These are phyloP conservation scores for Neohortaea acidophila DNA, from an alignment of 495 filamentous ascomycete species.

Conservation along the genomic window DNA sequence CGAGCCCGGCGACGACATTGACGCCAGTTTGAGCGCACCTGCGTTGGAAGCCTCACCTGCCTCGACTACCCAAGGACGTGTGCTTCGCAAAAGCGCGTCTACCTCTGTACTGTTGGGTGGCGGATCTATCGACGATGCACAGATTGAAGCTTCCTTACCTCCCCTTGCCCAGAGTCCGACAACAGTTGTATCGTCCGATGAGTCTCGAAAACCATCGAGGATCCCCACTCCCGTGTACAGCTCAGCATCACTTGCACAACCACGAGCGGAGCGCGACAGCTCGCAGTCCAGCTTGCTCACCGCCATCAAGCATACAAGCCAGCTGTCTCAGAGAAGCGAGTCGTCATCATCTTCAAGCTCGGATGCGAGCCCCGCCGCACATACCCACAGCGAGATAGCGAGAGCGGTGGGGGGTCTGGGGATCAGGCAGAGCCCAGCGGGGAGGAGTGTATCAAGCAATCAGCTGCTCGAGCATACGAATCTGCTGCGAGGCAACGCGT, in stretches of 20 bases:
- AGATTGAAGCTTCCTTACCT: conserved; percentile 1
- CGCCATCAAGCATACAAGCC: conserved; percentile 1
- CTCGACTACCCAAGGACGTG: background rate
- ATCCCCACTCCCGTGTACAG: conserved; percentile 24
- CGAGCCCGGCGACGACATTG: conserved; percentile 20
- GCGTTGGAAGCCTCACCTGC: background rate
- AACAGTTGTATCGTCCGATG: conserved; percentile 3
- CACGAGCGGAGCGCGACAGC: conserved; percentile 12
- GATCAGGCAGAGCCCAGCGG: background rate
- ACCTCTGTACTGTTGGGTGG: background rate
- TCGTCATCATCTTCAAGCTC: conserved; percentile 8
- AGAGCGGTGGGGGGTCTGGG: background rate
- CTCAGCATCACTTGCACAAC: conserved; percentile 5
- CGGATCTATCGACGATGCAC: background rate
- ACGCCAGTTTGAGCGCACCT: conserved; percentile 1
- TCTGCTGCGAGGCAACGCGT: background rate
- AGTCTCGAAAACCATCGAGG: conserved; percentile 18
- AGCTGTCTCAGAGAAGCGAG: background rate
- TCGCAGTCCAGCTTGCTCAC: conserved; percentile 17
- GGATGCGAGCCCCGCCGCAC: background rate
- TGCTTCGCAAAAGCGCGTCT: conserved; percentile 8
- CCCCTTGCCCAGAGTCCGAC: conserved; percentile 9
- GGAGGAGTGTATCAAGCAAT: background rate
- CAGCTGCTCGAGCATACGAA: conserved; percentile 3
- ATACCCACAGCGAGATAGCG: background rate